A percentile compares a stretch with the other conserved stretches of the same genome.
phyloP scores from a whole-genome alignment of 2,329 filamentous ascomycete species.

The Niveomyces coronatus region DNA sequence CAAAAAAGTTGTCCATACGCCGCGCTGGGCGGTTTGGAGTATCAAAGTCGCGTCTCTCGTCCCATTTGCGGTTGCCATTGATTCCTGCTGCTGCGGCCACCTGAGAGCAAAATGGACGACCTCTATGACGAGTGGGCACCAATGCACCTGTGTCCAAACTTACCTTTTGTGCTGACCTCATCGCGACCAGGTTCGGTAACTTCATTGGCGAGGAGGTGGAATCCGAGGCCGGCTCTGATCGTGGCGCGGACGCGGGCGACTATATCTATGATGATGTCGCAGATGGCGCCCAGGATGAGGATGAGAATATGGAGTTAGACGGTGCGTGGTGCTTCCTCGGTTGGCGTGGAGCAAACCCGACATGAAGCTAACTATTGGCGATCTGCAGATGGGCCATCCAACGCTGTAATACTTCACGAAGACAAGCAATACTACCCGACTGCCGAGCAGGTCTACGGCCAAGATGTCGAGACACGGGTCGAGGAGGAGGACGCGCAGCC shows the following conservation, averaged over 20 bases:
- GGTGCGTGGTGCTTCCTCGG: conserved; percentile 34
- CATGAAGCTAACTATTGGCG: conserved; percentile 16
- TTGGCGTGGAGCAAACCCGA: conserved; percentile 6
- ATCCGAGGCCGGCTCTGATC: conserved; percentile 78
- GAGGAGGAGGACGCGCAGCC: conserved; percentile 96
- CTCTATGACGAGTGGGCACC: conserved; percentile 79
- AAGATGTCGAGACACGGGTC: conserved; percentile 88
- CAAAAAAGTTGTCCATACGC: conserved; percentile 14
- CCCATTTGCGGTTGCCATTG: conserved; percentile 15
- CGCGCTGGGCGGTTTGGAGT: background rate
- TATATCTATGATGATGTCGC: conserved; percentile 75
- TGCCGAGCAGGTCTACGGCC: conserved; percentile 90
- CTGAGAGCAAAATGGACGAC: conserved; percentile 64
- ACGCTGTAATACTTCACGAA: conserved; percentile 95
- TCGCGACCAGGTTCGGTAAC: conserved; percentile 73
- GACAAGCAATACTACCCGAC: conserved; percentile 99
- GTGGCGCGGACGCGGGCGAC: conserved; percentile 61
- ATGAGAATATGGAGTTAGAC: conserved; percentile 91
- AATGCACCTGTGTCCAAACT: background rate
- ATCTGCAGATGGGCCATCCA: conserved; percentile 65
- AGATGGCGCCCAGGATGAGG: conserved; percentile 51
- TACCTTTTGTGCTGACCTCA: conserved; percentile 2
- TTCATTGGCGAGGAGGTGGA: conserved; percentile 87
- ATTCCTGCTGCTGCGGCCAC: conserved; percentile 10
- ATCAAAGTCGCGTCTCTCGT: conserved; percentile 1